A percentile compares a stretch with the other conserved stretches of the same genome.
Conservation (phyloP, 257 asterid species). For the Fraxinus anomala region DNA sequence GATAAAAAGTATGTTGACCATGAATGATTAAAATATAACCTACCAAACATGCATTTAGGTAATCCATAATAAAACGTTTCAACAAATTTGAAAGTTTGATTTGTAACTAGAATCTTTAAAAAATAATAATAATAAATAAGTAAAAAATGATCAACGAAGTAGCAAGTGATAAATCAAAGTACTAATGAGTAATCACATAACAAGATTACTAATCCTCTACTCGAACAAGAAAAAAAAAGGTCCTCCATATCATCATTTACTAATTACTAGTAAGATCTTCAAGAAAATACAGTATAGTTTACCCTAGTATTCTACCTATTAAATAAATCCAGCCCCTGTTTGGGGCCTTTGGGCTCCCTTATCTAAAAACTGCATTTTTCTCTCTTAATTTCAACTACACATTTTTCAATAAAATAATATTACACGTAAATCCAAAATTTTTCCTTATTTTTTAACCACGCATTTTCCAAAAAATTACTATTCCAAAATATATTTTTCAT, state of each 20-base stretch:
- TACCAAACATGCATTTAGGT: neutral
- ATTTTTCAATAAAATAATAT: too few species aligned
- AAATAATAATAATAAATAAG: too few species aligned
- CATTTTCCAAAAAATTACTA: too few species aligned
- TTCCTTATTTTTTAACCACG: too few species aligned
- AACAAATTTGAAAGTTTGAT: neutral
- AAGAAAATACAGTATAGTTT: neutral
- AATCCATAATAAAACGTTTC: neutral
- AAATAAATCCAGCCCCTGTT: neutral
- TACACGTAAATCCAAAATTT: too few species aligned
- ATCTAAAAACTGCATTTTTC: too few species aligned
- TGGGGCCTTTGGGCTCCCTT: too few species aligned
- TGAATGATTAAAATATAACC: too few species aligned
- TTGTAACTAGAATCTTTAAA: neutral
- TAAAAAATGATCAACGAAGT: neutral
- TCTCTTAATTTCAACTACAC: too few species aligned
- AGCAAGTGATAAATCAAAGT: neutral
- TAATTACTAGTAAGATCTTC: neutral
- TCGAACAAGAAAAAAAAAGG: neutral
- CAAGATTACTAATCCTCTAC: neutral
- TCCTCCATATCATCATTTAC: neutral
- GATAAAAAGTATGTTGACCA: too few species aligned
- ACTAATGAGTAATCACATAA: neutral
- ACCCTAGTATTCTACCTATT: neutral
- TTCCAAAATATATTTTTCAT: too few species aligned